Evolutionary conservation across 2,329 filamentous ascomycete species (phyloP).

Genomic region (Ascochyta viciae-villosae): DNA sequence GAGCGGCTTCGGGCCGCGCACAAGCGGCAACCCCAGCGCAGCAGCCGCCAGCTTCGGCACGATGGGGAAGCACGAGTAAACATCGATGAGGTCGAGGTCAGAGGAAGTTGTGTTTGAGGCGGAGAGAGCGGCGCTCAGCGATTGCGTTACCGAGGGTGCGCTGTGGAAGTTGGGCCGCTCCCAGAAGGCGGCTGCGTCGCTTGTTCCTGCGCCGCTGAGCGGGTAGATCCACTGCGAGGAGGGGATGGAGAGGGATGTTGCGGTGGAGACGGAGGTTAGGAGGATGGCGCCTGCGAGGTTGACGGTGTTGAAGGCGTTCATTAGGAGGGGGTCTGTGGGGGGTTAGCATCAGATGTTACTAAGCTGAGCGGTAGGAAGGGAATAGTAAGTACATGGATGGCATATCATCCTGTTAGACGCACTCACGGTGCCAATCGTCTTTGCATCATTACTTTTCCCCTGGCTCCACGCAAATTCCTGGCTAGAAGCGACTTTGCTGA

Average conservation of each 20-base stretch:
- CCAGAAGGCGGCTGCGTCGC: slow-evolving; percentile 68
- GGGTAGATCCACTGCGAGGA: slow-evolving; percentile 68
- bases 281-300: slow-evolving; percentile 69
- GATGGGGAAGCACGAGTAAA: slow-evolving; percentile 75
- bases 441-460: slow-evolving; percentile 56
- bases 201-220: slow-evolving; percentile 68
- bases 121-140: slow-evolving; percentile 62
- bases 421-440: slow-evolving; percentile 61
- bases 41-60: slow-evolving; percentile 71
- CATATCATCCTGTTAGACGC: slow-evolving; percentile 72
- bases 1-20: slow-evolving; percentile 57
- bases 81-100: slow-evolving; percentile 67
- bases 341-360: not conserved
- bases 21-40: slow-evolving; percentile 63
- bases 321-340: slow-evolving; percentile 67
- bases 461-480: slow-evolving; percentile 66
- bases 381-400: slow-evolving; percentile 63
- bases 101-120: slow-evolving; percentile 56
- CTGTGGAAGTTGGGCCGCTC: slow-evolving; percentile 64
- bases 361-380: not conserved
- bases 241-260: slow-evolving; percentile 62
- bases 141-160: slow-evolving; percentile 64
- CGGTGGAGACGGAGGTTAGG: slow-evolving; percentile 64
- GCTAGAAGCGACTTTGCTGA: slow-evolving; percentile 62
- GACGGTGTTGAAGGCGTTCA: slow-evolving; percentile 76